A percentile compares a stretch with the other conserved stretches of the same genome.
These are phyloP conservation scores for Rhododendron griersonianum DNA, from an alignment of 148 eudicot species.

Conservation along the genomic window DNA sequence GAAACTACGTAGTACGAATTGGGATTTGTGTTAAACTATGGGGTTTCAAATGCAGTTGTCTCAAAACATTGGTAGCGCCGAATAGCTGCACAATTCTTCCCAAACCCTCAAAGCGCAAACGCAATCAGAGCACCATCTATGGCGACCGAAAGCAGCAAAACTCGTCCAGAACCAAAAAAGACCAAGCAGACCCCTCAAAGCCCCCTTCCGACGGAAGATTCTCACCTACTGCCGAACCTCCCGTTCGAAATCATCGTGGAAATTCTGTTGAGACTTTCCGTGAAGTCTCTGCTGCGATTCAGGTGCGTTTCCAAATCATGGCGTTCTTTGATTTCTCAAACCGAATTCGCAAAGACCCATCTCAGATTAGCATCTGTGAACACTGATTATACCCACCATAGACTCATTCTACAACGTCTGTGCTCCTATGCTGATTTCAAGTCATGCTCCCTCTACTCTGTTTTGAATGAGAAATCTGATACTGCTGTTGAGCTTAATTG, in stretches of 20 bases:
- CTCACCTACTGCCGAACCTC: neutral
- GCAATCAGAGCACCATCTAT: neutral
- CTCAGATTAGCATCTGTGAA: no score
- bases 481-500: neutral
- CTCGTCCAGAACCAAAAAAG: neutral
- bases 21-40: no score
- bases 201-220: neutral
- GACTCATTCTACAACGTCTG: no score
- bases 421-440: no score
- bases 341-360: conserved; percentile 23
- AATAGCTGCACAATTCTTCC: neutral
- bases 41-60: no score
- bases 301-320: conserved; percentile 27
- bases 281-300: conserved; percentile 3
- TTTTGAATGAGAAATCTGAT: neutral
- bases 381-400: no score
- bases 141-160: neutral
- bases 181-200: neutral
- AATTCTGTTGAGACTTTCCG: conserved; percentile 15
- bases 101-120: neutral
- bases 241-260: conserved; percentile 19
- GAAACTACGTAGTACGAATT: no score
- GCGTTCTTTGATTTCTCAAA: conserved; percentile 27
- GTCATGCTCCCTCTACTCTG: neutral
- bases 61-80: no score